Evolutionary conservation across 225 moss, liverwort and hornwort species (phyloP), one percentile per base, ranked within the genome.

Genomic region (Bryoerythrophyllum caledonicum): DNA sequence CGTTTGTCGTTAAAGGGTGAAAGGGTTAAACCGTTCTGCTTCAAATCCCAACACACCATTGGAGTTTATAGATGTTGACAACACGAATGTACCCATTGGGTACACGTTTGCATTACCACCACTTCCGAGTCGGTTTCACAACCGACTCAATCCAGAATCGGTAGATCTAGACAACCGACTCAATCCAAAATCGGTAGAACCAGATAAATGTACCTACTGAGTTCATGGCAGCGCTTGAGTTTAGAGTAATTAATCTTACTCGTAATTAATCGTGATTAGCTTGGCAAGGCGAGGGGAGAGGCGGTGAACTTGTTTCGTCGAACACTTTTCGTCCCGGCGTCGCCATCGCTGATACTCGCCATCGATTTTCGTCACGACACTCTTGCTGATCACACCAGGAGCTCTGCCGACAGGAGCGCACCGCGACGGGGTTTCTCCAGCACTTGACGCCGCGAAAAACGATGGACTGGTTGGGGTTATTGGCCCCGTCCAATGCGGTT

Each of bases 401-500:
- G 32, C 38, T 14, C 0, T 41, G 23, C 14, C 64, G 13, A 15
- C 11, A 24, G 11, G n/a, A 38, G 17, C 32, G 34, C 9, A 6
- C 9, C 12, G 46, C 21, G 32, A n/a, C 61, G 15, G 49, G 3
- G 61, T 4, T 35, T 32, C 21, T 3, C 3, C 37, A 15, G 63
- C 20, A 37, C 53, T 64, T 40, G 19, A 3, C 14, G 1, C 54
- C 14, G 8, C 26, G 46, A 6, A 21, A 46, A 49, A 67, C 34
- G 59, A 17, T 59, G 49, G 17, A 65, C 60, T 68, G 60, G 35
- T 68, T 48, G 68, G 68, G 68, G 76, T 68, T 68, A 12, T 35
- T 11, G 46, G 7, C 17, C 23, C n/a, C n/a, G n/a, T n/a, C n/a
- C n/a, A 55, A 52, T 63, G 19, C 5, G 4, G 5, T 17, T 27